Evolutionary conservation across 768 basidiomycete genomes (phyloP), one percentile per base, ranked within the genome.

Genomic region (Lyophyllum atratum): DNA sequence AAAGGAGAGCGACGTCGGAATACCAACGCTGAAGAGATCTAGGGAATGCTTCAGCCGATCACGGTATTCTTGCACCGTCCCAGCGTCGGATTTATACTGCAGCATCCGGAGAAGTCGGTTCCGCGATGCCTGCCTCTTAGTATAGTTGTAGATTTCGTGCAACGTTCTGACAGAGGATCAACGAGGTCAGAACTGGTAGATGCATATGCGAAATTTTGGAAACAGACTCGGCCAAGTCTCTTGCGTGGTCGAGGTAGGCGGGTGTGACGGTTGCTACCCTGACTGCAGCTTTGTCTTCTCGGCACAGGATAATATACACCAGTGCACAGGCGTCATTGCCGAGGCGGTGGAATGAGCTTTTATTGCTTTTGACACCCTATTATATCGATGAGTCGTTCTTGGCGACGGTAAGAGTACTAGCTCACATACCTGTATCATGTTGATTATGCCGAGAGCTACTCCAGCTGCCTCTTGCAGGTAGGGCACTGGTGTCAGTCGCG

Each of bases 251-350:
- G 31, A 51, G 37, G 33, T 50, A 50, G 17, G 51, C 45, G 3
- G 56, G 29, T 10, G n/a, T 54, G 25, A 47, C 49, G 19, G 47
- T 12, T 4, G 47, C 25, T 17, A 33, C 28, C 4, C 26, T 14
- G 10, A 15, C 7, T 15, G 17, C 31, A 2, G 14, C 12, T 11
- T 57, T 19, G 6, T 33, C 21, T 1, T 50, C 31, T 4, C 40
- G 46, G 21, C 44, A 25, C 0, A 50, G 33, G 15, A 55, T 25
- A 15, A 54, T 49, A 29, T 59, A 59, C 37, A 62, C 61, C 3
- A 62, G 58, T 1, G 50, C 52, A 50, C 61, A 59, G 4, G 54
- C 58, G 37, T 62, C 54, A 6, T 48, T 14, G 3, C 54, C 57
- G 6, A 62, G 54, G 2, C 46, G 50, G 8, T 49, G 37, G 39